These are phyloP conservation scores for Aspergillus nidulans DNA, from an alignment of 495 filamentous ascomycete genomes.

Conservation along the genomic window DNA sequence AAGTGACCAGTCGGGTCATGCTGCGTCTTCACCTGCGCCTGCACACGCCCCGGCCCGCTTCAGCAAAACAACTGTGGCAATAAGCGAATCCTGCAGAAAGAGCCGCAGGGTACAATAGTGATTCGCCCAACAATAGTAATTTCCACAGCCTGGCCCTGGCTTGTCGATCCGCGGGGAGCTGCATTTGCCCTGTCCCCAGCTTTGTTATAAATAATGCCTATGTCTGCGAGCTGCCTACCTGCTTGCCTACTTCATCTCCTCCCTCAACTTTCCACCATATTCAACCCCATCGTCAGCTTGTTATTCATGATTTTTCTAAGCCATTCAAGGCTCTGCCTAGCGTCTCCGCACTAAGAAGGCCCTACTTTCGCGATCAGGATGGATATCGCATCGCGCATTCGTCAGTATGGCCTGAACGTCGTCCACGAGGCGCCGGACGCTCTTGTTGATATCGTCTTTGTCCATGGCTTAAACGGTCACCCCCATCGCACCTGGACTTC, in stretches of 20 bases:
- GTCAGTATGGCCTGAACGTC: constrained; percentile 64
- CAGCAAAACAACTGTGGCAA: neutral
- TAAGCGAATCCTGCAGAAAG: neutral
- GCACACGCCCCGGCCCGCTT: neutral
- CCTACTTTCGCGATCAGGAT: constrained; percentile 7
- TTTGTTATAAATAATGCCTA: neutral
- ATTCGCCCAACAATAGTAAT: neutral
- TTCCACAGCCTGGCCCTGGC: neutral
- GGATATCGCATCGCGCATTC: constrained; percentile 42
- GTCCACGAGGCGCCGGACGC: constrained; percentile 54
- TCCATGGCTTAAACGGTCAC: constrained; percentile 81
- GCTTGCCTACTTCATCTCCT: neutral
- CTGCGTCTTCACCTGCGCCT: neutral
- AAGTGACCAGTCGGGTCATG: neutral
- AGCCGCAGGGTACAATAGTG: neutral
- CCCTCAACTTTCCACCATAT: neutral
- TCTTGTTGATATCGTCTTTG: constrained; percentile 59
- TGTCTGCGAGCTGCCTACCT: neutral
- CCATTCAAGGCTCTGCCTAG: neutral
- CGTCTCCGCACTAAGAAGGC: neutral
- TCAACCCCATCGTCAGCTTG: neutral
- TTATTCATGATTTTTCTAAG: neutral
- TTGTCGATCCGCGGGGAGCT: neutral
- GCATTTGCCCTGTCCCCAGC: neutral
- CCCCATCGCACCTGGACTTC: constrained; percentile 73